Base-by-base conservation (phyloP, 1,284 basidiomycete genomes). In the Melampsora americana region DNA sequence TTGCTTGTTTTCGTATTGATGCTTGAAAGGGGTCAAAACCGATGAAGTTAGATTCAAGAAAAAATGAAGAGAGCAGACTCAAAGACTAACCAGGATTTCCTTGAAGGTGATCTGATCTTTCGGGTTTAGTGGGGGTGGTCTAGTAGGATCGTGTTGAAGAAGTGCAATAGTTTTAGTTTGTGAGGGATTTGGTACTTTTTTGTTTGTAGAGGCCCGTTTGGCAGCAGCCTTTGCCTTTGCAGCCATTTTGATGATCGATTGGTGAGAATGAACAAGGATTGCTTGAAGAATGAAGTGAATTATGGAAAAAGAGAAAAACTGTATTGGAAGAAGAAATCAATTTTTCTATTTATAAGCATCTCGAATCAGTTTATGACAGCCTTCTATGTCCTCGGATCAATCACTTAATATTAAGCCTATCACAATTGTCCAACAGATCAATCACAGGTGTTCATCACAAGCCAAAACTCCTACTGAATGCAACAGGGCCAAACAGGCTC, bases 1-100 rank as follows among this genome's bases (percentile, higher is more conserved):
- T 83, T 93, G 90, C 81, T 92, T 89, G 30, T 89, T 87, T 84
- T 99, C 95, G 84, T 99, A 99, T 53, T 66, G 71, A 44, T 84
- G 71, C 71, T 73, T 23, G 26, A 39, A 48, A 39, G 26, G 46
- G 26, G 7, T 30, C 26, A 71, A 23, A 23, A 32, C 14, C 48
- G 39, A 61, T 32, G 12, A n/a, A 39, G 14, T 56, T 42, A 35
- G 32, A 23, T 44, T 44, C 42, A 44, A 44, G 16, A 14, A 14
- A 11, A 44, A 44, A 48, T 44, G 26, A 30, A 9, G 32, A 48
- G 30, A 28, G 12, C 14, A 23, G 6, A 35, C 26, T n/a, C 9
- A 39, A n/a, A 12, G 9, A n/a, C 65, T 66, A 16, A 66, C 65
- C 5, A 66, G 65, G 65, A 66, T 39, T 46, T 66, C 35, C 44